phyloP scores from a whole-genome alignment of 768 basidiomycete species.

The Neoboletus subvelutipes region DNA sequence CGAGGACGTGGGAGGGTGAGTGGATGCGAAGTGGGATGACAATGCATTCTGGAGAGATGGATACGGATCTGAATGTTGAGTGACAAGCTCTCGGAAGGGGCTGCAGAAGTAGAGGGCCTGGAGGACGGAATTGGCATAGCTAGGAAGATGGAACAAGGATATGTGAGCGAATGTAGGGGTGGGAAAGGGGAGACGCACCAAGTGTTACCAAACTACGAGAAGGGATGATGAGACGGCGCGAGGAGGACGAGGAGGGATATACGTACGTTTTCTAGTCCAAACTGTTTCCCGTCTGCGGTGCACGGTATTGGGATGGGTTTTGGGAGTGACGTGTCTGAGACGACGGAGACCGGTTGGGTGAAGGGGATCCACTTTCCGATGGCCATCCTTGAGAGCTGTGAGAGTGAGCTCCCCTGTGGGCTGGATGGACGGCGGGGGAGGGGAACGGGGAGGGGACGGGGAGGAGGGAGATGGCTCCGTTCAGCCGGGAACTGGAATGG shows the following conservation, averaged over 20 bases:
- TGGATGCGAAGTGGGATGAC: conserved; percentile 23
- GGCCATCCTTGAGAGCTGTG: conserved; percentile 24
- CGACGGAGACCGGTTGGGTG: conserved; percentile 23
- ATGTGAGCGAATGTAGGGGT: conserved; percentile 18
- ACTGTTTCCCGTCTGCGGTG: conserved; percentile 75
- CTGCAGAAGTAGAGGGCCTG: conserved; percentile 95
- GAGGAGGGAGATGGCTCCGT: conserved; percentile 12
- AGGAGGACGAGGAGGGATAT: neutral
- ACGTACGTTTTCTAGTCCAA: conserved; percentile 96
- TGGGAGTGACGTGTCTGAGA: conserved; percentile 27
- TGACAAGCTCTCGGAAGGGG: conserved; percentile 88
- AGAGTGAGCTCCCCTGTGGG: neutral
- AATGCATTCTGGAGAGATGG: conserved; percentile 36
- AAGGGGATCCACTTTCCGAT: conserved; percentile 43
- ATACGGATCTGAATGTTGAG: conserved; percentile 62
- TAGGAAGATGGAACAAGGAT: conserved; percentile 30
- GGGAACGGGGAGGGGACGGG: neutral
- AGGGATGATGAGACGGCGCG: conserved; percentile 9
- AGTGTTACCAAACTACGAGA: conserved; percentile 86
- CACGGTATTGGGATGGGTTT: conserved; percentile 42
- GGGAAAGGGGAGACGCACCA: conserved; percentile 53
- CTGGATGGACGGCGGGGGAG: neutral
- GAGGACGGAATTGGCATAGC: conserved; percentile 98
- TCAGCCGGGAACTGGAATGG: neutral
- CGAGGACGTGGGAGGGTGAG: conserved; percentile 29